Evolutionary conservation across 768 basidiomycete species (phyloP).

Genomic region (Cystobasidiopsis lactophilus): DNA sequence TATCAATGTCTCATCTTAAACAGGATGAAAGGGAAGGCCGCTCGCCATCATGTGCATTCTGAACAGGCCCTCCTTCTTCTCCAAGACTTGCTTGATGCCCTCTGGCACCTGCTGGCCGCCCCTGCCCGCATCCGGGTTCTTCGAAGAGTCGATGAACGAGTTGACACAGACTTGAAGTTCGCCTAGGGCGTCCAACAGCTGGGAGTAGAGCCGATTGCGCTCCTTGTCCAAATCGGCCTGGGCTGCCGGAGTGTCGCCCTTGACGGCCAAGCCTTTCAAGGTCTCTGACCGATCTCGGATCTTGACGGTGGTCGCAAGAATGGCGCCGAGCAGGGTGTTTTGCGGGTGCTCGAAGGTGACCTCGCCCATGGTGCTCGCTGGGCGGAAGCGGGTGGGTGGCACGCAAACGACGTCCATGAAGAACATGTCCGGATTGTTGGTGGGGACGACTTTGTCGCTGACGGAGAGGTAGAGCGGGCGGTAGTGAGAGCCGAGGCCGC

Average conservation of each 20-base stretch:
- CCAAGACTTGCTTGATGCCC: conserved; percentile 85
- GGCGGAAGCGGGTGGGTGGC: conserved; percentile 85
- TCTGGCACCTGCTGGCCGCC: conserved; percentile 75
- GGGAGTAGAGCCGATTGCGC: conserved; percentile 38
- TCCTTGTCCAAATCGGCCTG: conserved; percentile 15
- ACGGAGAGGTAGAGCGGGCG: not conserved
- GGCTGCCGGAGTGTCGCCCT: not conserved
- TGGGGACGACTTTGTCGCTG: too few species aligned
- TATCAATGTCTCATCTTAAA: too few species aligned
- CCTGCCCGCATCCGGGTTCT: conserved; percentile 66
- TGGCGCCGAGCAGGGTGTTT: conserved; percentile 63
- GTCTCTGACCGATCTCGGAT: conserved; percentile 7
- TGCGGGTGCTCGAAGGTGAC: conserved; percentile 88
- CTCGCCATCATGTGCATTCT: conserved; percentile 97
- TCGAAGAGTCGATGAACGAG: conserved; percentile 87
- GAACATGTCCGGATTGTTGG: conserved; percentile 59
- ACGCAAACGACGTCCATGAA: conserved; percentile 84
- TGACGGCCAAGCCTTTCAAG: not conserved
- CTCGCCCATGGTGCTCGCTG: conserved; percentile 75
- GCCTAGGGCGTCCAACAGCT: conserved; percentile 56
- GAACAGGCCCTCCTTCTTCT: conserved; percentile 98
- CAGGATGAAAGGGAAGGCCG: conserved; percentile 2
- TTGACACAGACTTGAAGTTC: conserved; percentile 89
- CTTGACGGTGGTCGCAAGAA: conserved; percentile 32
- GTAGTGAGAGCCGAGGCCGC: conserved; percentile 24